phyloP scores from a whole-genome alignment of 768 basidiomycete species.

The Chalciporus piperatus region DNA sequence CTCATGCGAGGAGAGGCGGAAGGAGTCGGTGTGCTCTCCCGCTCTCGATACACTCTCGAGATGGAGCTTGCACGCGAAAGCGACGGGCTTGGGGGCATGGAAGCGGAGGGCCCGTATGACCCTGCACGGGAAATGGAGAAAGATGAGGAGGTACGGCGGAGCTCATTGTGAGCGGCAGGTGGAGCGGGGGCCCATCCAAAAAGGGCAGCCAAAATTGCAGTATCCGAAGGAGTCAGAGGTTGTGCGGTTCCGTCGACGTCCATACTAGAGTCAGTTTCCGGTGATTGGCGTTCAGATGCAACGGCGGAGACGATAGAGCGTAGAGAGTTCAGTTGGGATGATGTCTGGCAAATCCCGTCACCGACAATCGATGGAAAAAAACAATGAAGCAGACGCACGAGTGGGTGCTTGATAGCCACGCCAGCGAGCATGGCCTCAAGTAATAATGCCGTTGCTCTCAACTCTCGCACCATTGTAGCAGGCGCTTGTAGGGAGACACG shows the following conservation, averaged over 20 bases:
- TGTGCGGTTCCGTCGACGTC: conserved; percentile 10
- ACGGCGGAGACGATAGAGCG: conserved; percentile 41
- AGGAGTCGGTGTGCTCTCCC: conserved; percentile 21
- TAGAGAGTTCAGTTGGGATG: conserved; percentile 54
- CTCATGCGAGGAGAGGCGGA: conserved; percentile 21
- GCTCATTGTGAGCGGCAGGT: conserved; percentile 16
- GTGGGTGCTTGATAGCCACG: conserved; percentile 66
- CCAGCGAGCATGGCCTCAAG: conserved; percentile 53
- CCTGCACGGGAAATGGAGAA: conserved; percentile 23
- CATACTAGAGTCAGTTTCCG: conserved; percentile 21
- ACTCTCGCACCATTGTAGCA: conserved; percentile 53
- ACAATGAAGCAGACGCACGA: conserved; percentile 44
- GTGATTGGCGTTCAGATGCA: conserved; percentile 26
- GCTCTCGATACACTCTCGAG: conserved; percentile 18
- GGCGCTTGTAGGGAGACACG: conserved; percentile 72
- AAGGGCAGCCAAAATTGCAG: conserved; percentile 40
- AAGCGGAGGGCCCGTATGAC: conserved; percentile 28
- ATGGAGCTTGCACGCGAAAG: conserved; percentile 34
- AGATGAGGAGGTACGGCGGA: conserved; percentile 14
- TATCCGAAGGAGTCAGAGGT: conserved; percentile 32
- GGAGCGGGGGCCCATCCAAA: conserved; percentile 49
- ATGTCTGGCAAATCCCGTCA: conserved; percentile 42
- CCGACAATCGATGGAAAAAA: not conserved
- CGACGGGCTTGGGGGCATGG: conserved; percentile 31
- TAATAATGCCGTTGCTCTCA: conserved; percentile 52